Base-by-base conservation (phyloP, 1,139 yeast genomes). In the Blastobotrys elegans region DNA sequence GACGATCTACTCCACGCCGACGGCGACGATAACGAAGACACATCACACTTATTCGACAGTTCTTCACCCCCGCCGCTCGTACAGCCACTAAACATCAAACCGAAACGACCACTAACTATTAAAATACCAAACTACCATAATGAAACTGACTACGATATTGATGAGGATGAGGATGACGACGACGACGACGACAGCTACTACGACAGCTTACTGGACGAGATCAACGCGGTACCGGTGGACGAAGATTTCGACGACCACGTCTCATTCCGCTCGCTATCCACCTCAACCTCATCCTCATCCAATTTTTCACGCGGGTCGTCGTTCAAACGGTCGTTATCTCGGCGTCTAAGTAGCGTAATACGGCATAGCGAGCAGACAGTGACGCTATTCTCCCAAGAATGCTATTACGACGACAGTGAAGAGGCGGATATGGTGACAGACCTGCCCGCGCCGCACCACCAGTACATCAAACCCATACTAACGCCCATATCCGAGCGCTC, bases 151-250 rank as follows among this genome's bases (percentile, higher is more conserved):
- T 32, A 35, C 32, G 26, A 26, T n/a, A n/a, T 32, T 2, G 44
- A 41, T 6, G 22, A 20, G 14, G 33, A 42, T 20, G 22, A 41
- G 7, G 26, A 30, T 11, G 47, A 39, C 30, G 47, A 37, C 13
- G 49, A 40, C 17, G 47, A 48, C 38, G 53, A 49, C 21, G 60
- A 53, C 31, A 49, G 42, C 32, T 40, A 41, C 35, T 54, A 54
- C 50, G 60, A 58, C 36, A 53, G 46, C 22, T 46, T 62, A 20
- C 44, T 62, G 11, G 64, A 61, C 32, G 66, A 62, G 40, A 65
- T 55, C 26, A 62, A 62, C 40, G 53, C 56, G 7, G 53, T 61
- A 1, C 56, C 62, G 1, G 55, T 48, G 33, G 59, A 59, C 31
- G 40, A 37, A 8, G 53, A 55, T 39, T 55, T 49, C 30, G 52